Conservation (phyloP, 345 rosid genomes). For the Eucalyptus polyanthemos region DNA sequence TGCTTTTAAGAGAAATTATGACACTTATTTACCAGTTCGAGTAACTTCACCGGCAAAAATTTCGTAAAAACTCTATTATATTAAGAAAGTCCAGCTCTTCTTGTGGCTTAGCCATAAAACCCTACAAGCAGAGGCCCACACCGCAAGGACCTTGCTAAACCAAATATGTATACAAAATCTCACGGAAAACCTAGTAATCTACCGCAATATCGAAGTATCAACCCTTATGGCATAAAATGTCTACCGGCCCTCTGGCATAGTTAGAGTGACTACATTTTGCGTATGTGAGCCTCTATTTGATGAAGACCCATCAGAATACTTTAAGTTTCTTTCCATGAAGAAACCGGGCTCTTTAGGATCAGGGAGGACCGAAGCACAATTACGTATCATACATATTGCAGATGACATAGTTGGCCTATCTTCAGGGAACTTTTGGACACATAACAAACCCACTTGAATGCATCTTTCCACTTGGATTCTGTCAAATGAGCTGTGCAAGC, state of each 20-base stretch:
- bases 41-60: background rate
- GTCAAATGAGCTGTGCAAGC: background rate
- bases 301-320: background rate
- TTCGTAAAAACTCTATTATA: background rate
- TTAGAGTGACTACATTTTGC: background rate
- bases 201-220: background rate
- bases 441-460: background rate
- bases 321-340: background rate
- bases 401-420: background rate
- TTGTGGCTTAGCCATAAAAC: background rate
- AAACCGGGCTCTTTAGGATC: background rate
- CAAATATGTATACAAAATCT: background rate
- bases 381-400: background rate
- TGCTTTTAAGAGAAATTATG: background rate
- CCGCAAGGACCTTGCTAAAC: background rate
- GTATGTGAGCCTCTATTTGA: background rate
- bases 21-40: background rate
- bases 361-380: background rate
- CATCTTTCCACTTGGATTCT: background rate
- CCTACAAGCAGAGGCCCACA: background rate
- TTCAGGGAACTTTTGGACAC: background rate
- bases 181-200: background rate
- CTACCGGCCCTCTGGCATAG: background rate
- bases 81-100: background rate
- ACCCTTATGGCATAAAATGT: background rate